Percentiles rank a stretch among this genome's conserved stretches.
These are phyloP conservation scores for Rhododendron griersonianum DNA, from an alignment of 148 eudicot genomes.

Conservation along the genomic window DNA sequence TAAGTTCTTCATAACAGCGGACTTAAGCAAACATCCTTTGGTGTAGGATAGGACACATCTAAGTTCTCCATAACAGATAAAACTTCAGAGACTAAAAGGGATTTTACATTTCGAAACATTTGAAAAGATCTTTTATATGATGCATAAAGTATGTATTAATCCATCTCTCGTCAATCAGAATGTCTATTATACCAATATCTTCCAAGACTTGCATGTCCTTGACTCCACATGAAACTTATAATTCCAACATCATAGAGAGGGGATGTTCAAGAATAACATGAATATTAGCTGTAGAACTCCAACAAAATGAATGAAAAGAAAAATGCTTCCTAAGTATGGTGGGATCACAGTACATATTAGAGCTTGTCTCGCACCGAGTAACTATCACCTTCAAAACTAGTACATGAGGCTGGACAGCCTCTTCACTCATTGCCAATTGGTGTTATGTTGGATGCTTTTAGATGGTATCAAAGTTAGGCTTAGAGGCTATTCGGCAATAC, in stretches of 20 bases:
- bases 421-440: background rate
- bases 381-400: background rate
- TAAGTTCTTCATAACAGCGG: background rate
- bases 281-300: background rate
- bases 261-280: background rate
- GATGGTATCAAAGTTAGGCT: background rate
- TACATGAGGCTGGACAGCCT: background rate
- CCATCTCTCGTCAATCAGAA: background rate
- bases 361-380: background rate
- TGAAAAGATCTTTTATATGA: background rate
- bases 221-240: background rate
- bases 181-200: background rate
- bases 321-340: background rate
- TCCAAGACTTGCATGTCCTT: background rate
- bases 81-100: background rate
- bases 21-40: background rate
- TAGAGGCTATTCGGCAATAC: background rate
- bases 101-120: background rate
- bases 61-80: background rate
- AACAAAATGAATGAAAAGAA: background rate
- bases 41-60: background rate
- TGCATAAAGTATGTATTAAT: background rate
- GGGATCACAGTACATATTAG: background rate
- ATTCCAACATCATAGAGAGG: background rate
- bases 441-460: background rate